Conservation (phyloP, 2,329 filamentous ascomycete species). For the Metarhizium rileyi region DNA sequence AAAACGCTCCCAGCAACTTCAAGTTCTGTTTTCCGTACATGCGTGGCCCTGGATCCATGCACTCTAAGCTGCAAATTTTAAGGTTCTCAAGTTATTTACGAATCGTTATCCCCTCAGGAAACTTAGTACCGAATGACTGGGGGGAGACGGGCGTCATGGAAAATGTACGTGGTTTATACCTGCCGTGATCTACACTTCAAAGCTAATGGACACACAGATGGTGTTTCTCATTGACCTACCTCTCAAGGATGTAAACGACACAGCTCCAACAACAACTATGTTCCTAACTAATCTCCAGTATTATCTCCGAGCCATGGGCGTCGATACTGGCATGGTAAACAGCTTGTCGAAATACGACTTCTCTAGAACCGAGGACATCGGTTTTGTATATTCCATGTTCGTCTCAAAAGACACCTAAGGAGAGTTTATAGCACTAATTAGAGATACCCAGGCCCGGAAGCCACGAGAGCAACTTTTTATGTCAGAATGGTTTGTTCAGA, state of each 20-base stretch:
- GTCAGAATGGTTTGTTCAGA: constrained; percentile 20
- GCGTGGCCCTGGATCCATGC: constrained; percentile 68
- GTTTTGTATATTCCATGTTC: constrained; percentile 80
- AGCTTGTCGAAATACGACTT: constrained; percentile 79
- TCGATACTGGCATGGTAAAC: constrained; percentile 53
- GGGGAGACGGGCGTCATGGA: constrained; percentile 78
- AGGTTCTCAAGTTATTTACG: constrained; percentile 66
- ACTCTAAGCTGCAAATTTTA: constrained; percentile 89
- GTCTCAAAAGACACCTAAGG: constrained; percentile 17
- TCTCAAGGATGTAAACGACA: constrained; percentile 31
- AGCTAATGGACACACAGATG: constrained; percentile 37
- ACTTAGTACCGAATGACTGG: constrained; percentile 82
- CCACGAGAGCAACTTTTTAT: constrained; percentile 19
- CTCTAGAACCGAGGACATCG: constrained; percentile 56
- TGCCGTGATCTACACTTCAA: not conserved
- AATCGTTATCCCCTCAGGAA: constrained; percentile 79
- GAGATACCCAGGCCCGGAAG: constrained; percentile 23
- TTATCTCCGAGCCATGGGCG: constrained; percentile 58
- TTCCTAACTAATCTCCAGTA: constrained; percentile 64
- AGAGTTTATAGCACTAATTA: constrained; percentile 6
- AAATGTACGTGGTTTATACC: constrained; percentile 48
- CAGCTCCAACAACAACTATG: constrained; percentile 20
- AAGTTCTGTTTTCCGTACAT: constrained; percentile 76
- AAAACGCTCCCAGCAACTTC: constrained; percentile 43
- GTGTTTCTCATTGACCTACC: constrained; percentile 92